A percentile compares a stretch with the other conserved stretches of the same genome.
Evolutionary conservation across 2,329 filamentous ascomycete genomes (phyloP).

Genomic region (Beauveria rudraprayagi): DNA sequence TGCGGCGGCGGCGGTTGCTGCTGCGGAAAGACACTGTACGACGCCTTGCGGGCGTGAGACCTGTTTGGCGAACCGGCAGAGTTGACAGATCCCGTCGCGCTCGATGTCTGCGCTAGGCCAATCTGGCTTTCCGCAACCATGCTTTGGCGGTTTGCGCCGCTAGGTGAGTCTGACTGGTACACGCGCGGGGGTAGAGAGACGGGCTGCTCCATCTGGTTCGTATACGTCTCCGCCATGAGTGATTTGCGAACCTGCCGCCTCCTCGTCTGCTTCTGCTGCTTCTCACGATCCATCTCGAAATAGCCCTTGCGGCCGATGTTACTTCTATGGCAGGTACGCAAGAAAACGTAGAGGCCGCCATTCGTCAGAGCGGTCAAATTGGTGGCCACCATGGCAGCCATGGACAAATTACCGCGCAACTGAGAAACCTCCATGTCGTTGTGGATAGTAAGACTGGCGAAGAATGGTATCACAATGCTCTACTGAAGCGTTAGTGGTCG

Average conservation of each 20-base stretch:
- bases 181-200: neutral
- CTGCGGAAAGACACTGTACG: conserved; percentile 21
- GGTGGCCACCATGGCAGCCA: conserved; percentile 57
- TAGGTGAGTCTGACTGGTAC: neutral
- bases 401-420: conserved; percentile 42
- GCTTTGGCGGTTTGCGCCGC: neutral
- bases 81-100: neutral
- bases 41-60: conserved; percentile 12
- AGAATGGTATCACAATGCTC: conserved; percentile 56
- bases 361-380: conserved; percentile 60
- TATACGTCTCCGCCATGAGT: conserved; percentile 5
- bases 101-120: neutral
- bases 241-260: conserved; percentile 4
- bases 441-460: conserved; percentile 46
- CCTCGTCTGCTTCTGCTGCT: conserved; percentile 15
- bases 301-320: conserved; percentile 44
- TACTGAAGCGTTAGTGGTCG: conserved; percentile 28
- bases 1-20: neutral
- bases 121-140: conserved; percentile 4
- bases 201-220: conserved; percentile 8
- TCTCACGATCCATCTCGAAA: conserved; percentile 37
- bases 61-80: neutral
- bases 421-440: conserved; percentile 27
- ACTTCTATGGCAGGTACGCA: conserved; percentile 53
- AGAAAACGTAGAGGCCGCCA: conserved; percentile 57